Base-by-base conservation (phyloP, 164 flowering plant species). In the Amborella trichopoda region DNA sequence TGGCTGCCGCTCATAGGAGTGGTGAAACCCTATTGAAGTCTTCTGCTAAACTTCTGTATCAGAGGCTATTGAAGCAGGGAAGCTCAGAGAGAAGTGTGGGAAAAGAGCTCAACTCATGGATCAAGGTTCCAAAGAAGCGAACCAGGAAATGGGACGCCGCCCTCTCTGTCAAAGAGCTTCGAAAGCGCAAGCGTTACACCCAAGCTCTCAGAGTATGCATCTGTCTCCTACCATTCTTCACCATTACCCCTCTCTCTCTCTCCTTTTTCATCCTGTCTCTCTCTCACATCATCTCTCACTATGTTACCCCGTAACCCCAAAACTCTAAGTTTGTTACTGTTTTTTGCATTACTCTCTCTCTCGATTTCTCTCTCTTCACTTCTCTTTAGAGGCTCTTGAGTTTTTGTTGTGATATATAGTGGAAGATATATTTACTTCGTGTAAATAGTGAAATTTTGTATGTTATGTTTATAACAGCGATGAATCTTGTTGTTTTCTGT, bases 81-180 rank as follows among this genome's bases (percentile, higher is more conserved):
- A 51, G 81, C 44, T 69, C 80, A 0, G 84, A 76, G 36, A 23
- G 28, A 22, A 74, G 62, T 38, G 84, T 88, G 38, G 67, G 84
- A 18, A 63, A 62, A 14, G 68, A 76, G 55, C 58, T 84, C 54
- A 84, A 88, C 46, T 53, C 54, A 26, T 81, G 82, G 47, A 63
- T 84, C 47, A 73, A 70, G 50, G 63, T 68, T 40, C 50, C 50
- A 27, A 83, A 87, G 58, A 64, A 64, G 32, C 89, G 74, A 12
- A n/a, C 19, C 3, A 79, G 52, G 56, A 88, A 88, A 69, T 88
- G 97, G 97, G 97, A 84, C 50, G 93, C 84, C 21, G 93, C 71
- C 10, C 57, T 67, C 23, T 58, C 97, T 5, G 39, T 88, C 59
- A 78, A 61, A 65, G 72, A 78, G 67, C 84, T 88, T 40, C 79